Conservation (phyloP, 2,329 filamentous ascomycete species). For the Clonostachys chloroleuca region DNA sequence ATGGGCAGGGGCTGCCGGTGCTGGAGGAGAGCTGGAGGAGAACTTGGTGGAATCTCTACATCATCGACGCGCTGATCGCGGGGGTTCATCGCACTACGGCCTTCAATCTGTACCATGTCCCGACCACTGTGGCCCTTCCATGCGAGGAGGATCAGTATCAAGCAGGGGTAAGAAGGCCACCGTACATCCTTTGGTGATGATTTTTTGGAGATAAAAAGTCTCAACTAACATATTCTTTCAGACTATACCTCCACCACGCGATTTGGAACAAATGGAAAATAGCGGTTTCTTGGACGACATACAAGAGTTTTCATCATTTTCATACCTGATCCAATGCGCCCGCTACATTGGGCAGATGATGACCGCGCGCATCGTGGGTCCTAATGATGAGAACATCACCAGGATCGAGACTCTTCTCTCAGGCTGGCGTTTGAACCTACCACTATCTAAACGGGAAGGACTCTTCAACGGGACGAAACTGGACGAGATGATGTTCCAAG, state of each 20-base stretch:
- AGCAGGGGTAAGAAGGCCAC: constrained; percentile 40
- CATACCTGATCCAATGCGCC: constrained; percentile 78
- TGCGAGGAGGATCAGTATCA: constrained; percentile 77
- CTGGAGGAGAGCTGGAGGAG: constrained; percentile 80
- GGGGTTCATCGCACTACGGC: constrained; percentile 71
- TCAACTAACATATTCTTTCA: constrained; percentile 14
- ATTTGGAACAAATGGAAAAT: constrained; percentile 72
- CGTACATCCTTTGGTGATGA: neutral
- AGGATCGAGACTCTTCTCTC: constrained; percentile 49
- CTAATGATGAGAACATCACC: constrained; percentile 47
- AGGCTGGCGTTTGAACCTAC: constrained; percentile 79
- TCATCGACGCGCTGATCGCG: constrained; percentile 81
- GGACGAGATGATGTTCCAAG: constrained; percentile 91
- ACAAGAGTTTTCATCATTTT: constrained; percentile 74
- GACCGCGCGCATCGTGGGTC: constrained; percentile 44
- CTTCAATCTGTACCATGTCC: constrained; percentile 64
- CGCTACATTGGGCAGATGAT: constrained; percentile 77
- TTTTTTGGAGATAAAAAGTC: neutral
- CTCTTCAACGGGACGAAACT: constrained; percentile 62
- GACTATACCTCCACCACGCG: constrained; percentile 55
- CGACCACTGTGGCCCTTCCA: constrained; percentile 67
- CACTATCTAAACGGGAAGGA: constrained; percentile 64
- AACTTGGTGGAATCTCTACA: constrained; percentile 85
- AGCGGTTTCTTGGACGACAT: constrained; percentile 67
- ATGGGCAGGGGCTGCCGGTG: constrained; percentile 61